Evolutionary conservation across 176 grass and related monocot genomes (phyloP), one percentile per base, ranked within the genome.

Genomic region (Carex myosuroides): DNA sequence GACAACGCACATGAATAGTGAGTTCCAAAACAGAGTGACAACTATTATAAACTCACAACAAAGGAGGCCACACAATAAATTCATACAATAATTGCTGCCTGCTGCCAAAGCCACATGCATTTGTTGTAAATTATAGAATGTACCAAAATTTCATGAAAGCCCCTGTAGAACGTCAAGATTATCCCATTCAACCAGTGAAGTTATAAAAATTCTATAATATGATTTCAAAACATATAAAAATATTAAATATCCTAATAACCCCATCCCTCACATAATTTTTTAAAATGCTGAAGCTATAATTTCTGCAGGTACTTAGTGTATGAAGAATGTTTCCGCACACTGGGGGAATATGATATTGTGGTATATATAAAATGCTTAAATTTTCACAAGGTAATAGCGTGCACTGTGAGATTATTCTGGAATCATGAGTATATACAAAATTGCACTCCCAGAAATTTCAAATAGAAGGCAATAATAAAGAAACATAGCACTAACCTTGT

Each of bases 401-500:
- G 53, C 2, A 53, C 13, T 41, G 33, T 39, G 66, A 75, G 21
- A 52, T 16, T 52, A 54, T 29, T 54, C 48, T 14, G 12, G 21
- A 75, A 75, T 75, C 71, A 52, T 50, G 14, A 17, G 33, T 18
- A 24, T 7, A 54, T 30, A 75, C 4, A 75, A 68, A 75, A 75
- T 75, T 75, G 21, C 6, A 13, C 10, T 16, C 44, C 14, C 5
- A 30, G 18, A 75, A 75, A 26, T 53, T 16, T 18, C 39, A 29
- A 30, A 54, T 29, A 53, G 41, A 63, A 63, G 6, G 7, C 17
- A 41, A 70, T 33, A 41, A 81, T n/a, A 59, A 42, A 32, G 13
- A 14, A 37, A 68, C 21, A 60, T 48, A 41, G 9, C 29, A 81
- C 95, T 87, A 79, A 99, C 97, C 97, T 99, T 99, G 83, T 99